phyloP scores from a whole-genome alignment of 768 basidiomycete genomes.

The Lentinula sp. region DNA sequence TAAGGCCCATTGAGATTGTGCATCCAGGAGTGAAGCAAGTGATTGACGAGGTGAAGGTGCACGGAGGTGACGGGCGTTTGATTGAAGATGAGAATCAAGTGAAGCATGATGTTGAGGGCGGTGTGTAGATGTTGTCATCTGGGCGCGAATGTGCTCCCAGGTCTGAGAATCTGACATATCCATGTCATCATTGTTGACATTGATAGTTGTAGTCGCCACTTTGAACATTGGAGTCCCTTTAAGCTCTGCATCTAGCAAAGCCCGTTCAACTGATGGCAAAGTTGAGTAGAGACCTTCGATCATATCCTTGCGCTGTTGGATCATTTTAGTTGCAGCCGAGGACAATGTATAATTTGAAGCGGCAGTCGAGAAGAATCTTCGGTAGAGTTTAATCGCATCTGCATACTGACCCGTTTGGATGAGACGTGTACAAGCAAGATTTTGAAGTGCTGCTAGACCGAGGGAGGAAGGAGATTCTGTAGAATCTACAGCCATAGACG shows the following conservation, averaged over 20 bases:
- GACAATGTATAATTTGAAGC: conserved; percentile 21
- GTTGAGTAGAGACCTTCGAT: conserved; percentile 63
- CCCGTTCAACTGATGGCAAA: conserved; percentile 58
- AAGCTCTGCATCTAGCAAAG: conserved; percentile 55
- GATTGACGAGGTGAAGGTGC: conserved; percentile 1
- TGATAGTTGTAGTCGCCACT: neutral
- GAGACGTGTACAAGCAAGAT: conserved; percentile 73
- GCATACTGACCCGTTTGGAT: conserved; percentile 65
- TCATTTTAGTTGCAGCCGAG: conserved; percentile 28
- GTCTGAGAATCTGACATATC: conserved; percentile 46
- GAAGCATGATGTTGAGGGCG: conserved; percentile 1
- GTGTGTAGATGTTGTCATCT: neutral
- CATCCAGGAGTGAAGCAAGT: conserved; percentile 13
- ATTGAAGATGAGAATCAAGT: neutral
- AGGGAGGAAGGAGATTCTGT: conserved; percentile 38
- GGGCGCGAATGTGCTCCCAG: conserved; percentile 53
- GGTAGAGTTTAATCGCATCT: conserved; percentile 74
- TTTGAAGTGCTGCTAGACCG: conserved; percentile 58
- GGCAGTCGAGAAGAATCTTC: conserved; percentile 33
- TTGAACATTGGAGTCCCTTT: conserved; percentile 17
- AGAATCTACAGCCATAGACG: conserved; percentile 24
- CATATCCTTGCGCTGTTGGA: conserved; percentile 56
- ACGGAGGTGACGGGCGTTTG: neutral
- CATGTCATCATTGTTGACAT: conserved; percentile 13
- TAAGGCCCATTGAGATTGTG: conserved; percentile 31